Percentiles rank a stretch among this genome's conserved stretches.
These are phyloP conservation scores for Fragosphaeria purpurea DNA, from an alignment of 2,329 filamentous ascomycete genomes.

Conservation along the genomic window DNA sequence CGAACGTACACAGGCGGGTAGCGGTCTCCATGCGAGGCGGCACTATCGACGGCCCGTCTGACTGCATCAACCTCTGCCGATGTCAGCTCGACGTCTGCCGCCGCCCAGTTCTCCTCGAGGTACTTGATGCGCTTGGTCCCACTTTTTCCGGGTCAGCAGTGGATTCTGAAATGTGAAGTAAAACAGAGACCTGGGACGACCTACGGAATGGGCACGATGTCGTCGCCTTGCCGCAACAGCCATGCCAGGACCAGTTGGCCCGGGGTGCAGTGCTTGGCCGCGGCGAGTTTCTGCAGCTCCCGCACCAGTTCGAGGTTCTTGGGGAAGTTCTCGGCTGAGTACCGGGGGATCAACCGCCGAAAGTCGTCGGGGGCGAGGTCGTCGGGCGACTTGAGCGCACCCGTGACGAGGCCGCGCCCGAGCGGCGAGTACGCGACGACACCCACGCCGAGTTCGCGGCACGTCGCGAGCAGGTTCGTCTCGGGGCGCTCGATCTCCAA, in stretches of 20 bases:
- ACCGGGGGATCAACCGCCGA: slow-evolving; percentile 26
- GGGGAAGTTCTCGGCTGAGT: slow-evolving; percentile 34
- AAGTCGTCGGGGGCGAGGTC: slow-evolving; percentile 10
- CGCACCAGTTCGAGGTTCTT: slow-evolving; percentile 31
- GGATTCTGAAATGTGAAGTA: slow-evolving; percentile 9
- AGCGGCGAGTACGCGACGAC: slow-evolving; percentile 31
- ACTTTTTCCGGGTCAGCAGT: slow-evolving; percentile 27
- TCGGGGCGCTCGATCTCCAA: slow-evolving; percentile 47
- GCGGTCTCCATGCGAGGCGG: too few relatives aligned
- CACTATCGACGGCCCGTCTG: too few relatives aligned
- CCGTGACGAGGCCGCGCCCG: slow-evolving; percentile 32
- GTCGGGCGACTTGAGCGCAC: slow-evolving; percentile 16
- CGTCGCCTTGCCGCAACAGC: slow-evolving; percentile 31
- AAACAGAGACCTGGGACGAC: too few relatives aligned
- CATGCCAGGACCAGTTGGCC: slow-evolving; percentile 47
- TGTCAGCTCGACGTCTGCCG: slow-evolving; percentile 15
- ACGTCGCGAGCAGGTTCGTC: slow-evolving; percentile 29
- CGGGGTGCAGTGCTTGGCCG: slow-evolving; percentile 28
- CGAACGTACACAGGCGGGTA: too few relatives aligned
- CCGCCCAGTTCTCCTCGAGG: slow-evolving; percentile 21
- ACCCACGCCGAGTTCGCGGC: slow-evolving; percentile 34
- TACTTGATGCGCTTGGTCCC: slow-evolving; percentile 22
- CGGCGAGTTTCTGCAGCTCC: slow-evolving; percentile 16
- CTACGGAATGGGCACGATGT: too few relatives aligned
- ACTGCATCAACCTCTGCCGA: too few relatives aligned